Percentiles rank a stretch among this genome's conserved stretches.
These are phyloP conservation scores for Fusarium hainanense DNA, from an alignment of 2,329 filamentous ascomycete genomes.

Conservation along the genomic window DNA sequence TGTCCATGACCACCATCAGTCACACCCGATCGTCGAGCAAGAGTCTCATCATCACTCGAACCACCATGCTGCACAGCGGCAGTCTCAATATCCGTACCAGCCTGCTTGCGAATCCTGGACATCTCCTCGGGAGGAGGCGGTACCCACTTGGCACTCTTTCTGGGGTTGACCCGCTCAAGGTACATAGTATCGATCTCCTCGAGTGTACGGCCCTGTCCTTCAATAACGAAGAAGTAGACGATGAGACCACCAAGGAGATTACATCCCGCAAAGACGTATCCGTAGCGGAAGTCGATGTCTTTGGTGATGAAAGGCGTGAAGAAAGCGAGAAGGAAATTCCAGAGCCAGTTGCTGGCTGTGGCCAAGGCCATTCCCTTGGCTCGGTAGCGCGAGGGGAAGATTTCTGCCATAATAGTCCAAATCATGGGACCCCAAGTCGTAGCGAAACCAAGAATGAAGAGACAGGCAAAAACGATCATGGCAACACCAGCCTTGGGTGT, in stretches of 20 bases:
- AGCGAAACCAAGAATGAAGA: constrained; percentile 74
- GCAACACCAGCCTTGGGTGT: constrained; percentile 62
- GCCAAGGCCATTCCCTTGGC: constrained; percentile 70
- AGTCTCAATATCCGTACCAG: constrained; percentile 54
- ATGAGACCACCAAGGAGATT: constrained; percentile 72
- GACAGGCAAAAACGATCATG: constrained; percentile 71
- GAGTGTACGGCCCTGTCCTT: constrained; percentile 76
- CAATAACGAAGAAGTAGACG: constrained; percentile 82
- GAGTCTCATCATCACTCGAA: constrained; percentile 35
- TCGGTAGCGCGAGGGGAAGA: constrained; percentile 72
- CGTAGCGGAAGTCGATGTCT: constrained; percentile 77
- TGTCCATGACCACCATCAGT: constrained; percentile 9
- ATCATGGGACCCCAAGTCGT: constrained; percentile 75
- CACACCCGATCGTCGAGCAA: constrained; percentile 15
- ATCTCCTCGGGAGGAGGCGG: constrained; percentile 58
- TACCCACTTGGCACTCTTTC: constrained; percentile 68
- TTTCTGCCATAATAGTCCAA: constrained; percentile 72
- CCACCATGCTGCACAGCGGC: background rate
- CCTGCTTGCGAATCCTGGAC: constrained; percentile 54
- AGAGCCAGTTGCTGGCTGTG: constrained; percentile 73
- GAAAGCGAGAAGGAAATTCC: constrained; percentile 81
- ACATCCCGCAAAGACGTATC: constrained; percentile 80
- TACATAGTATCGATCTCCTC: constrained; percentile 88
- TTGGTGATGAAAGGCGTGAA: constrained; percentile 83
- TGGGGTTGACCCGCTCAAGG: constrained; percentile 70